These are phyloP conservation scores for Boletus coccyginus DNA, from an alignment of 768 basidiomycete species.

Conservation along the genomic window DNA sequence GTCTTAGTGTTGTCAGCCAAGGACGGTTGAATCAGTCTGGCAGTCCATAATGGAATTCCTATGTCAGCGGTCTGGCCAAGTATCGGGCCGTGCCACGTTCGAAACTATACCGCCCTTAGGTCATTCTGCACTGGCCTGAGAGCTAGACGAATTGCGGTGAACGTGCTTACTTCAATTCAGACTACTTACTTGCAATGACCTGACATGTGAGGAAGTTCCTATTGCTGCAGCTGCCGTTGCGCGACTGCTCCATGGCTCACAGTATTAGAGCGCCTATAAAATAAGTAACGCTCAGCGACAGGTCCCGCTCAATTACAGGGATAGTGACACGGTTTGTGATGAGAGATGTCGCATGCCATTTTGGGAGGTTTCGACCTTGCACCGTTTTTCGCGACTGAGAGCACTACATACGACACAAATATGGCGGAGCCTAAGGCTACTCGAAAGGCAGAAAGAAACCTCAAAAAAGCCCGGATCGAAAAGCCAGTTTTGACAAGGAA, in stretches of 20 bases:
- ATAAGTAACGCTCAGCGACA: neutral
- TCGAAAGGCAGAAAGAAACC: constrained; percentile 18
- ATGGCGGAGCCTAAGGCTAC: constrained; percentile 21
- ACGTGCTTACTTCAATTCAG: neutral
- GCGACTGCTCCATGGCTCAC: neutral
- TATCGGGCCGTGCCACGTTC: neutral
- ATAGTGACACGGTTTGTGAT: too few species aligned
- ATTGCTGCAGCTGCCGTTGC: neutral
- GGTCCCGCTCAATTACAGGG: neutral
- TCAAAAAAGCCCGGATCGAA: constrained; percentile 26
- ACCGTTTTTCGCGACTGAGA: neutral
- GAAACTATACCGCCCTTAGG: too few species aligned
- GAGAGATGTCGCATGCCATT: neutral
- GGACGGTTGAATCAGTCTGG: constrained; percentile 8
- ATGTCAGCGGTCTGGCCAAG: neutral
- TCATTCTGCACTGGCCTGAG: neutral
- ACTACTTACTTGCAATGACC: neutral
- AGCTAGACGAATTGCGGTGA: neutral
- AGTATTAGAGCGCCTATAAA: neutral
- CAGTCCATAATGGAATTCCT: constrained; percentile 9
- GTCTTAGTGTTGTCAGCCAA: constrained; percentile 22
- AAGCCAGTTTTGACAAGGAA: constrained; percentile 8
- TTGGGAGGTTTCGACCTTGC: neutral
- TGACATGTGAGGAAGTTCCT: neutral
- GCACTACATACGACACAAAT: neutral